Base-by-base conservation (phyloP, 2,329 filamentous ascomycete genomes). In the Bipolaris zeicola region DNA sequence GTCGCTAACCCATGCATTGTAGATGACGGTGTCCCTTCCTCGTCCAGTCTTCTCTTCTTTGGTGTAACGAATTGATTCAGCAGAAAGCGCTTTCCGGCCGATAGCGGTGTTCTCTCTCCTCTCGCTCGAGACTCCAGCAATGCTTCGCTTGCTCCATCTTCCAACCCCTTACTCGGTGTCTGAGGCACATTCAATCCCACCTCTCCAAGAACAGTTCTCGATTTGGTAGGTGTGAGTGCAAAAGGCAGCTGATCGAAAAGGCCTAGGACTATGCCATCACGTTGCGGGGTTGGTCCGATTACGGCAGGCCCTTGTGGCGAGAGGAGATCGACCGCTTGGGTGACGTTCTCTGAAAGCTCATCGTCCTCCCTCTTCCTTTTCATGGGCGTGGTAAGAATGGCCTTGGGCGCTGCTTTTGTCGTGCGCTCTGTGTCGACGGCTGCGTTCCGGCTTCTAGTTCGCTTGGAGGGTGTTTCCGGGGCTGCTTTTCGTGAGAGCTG, bases 211-310 rank as follows among this genome's bases (percentile, higher is more conserved):
- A 72, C 67, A 22, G 67, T 69, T 34, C 70, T 66, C 42, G 58
- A 57, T 65, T 72, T 76, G 52, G 71, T 77, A 6, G 77, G 76
- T 28, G 77, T 80, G 47, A 78, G 44, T 31, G 83, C 82, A 1
- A 31, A 31, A 31, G 84, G 83, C 6, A 92, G 77, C 10, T 89
- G 77, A 69, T 94, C 91, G 70, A 95, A 95, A 16, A 95, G 77
- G 4, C 91, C 90, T 2, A 95, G 80, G 1, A 92, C 87, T 18
- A 85, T 85, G 26, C 91, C 91, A 71, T 94, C 89, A 59, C 87
- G 86, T 68, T 94, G 91, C 3, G 91, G 91, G 11, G 91, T 95
- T 1, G 91, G 91, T 2, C 89, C 90, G 58, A 95, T 84, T 39
- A 74, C 62, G 8, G 62, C 52, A 42, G 72, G 73, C 5, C 69